Percentiles rank a stretch among this genome's conserved stretches.
Evolutionary conservation across 352 stramenopile genomes (phyloP).

Genomic region (Aphanomyces astaci): DNA sequence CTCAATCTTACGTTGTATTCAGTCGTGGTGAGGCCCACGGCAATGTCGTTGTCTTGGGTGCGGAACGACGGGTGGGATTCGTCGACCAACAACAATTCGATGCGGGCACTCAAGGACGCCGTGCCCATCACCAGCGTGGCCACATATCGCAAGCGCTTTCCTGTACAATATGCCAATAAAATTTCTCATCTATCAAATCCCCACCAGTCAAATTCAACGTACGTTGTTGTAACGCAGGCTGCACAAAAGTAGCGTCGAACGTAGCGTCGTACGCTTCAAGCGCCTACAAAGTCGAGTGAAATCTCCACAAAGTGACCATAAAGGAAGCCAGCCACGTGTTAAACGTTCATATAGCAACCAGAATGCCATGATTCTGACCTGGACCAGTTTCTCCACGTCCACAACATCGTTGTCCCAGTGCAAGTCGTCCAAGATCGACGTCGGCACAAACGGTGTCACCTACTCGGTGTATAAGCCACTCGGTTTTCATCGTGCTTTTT

Average conservation of each 20-base stretch:
- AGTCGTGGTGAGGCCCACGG: slow-evolving; percentile 58
- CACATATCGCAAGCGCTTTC: slow-evolving; percentile 57
- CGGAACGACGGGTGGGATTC: slow-evolving; percentile 55
- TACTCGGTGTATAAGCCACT: neutral
- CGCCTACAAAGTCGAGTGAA: slow-evolving; percentile 39
- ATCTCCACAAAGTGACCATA: too few species aligned
- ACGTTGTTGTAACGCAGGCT: slow-evolving; percentile 33
- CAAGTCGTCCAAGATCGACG: neutral
- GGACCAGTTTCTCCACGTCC: slow-evolving; percentile 3
- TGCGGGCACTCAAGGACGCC: slow-evolving; percentile 38
- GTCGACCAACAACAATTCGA: slow-evolving; percentile 45
- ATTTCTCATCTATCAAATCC: neutral
- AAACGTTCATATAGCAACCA: slow-evolving; percentile 28
- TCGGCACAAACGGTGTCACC: slow-evolving; percentile 21
- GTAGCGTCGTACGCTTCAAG: slow-evolving; percentile 46
- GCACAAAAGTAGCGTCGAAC: slow-evolving; percentile 51
- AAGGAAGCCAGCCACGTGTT: too few species aligned
- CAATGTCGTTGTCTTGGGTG: slow-evolving; percentile 63
- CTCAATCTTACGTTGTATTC: slow-evolving; percentile 40
- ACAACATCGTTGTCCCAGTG: neutral
- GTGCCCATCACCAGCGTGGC: slow-evolving; percentile 59
- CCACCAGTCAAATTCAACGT: too few species aligned
- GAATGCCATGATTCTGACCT: neutral
- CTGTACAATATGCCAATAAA: neutral
- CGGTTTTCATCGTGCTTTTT: too few species aligned